Base-by-base conservation (phyloP, 106 monocot genomes). In the Xerophyta viscosa region DNA sequence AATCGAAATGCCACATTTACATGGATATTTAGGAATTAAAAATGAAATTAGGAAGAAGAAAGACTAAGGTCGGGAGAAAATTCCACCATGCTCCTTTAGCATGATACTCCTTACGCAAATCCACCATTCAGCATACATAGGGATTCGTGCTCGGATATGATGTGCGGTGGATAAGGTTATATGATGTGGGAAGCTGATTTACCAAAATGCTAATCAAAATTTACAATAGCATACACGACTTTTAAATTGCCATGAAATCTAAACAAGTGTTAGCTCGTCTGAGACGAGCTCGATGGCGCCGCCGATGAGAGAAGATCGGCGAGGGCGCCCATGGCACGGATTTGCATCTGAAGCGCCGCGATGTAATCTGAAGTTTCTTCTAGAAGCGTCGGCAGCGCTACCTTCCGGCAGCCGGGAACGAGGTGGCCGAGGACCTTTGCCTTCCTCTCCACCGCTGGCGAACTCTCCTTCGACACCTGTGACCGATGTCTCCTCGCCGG, bases 341-440 rank as follows among this genome's bases (percentile, higher is more conserved):
- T 52, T 56, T 74, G 74, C 74, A 74, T 62, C 74, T 74, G 54
- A 15, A 74, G 74, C 7, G 74, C 74, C 2, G 74, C 60, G 21
- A 74, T 62, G 61, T 74, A 74, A 31, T 74, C 74, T 6, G 74
- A 52, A 4, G 74, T 51, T 56, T 74, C 74, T n/a, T 74, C 74
- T 15, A 74, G 62, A 27, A 74, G 67, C 24, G 29, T 37, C 52
- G 74, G 50, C 20, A 62, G 41, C 10, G 53, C 22, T 8, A 67
- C 37, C 26, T 74, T 67, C 50, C 67, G 45, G 56, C 74, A 66
- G 8, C 74, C 74, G 27, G 74, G 74, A 3, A 74, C 74, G 11
- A 74, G 50, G 22, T 67, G 28, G 0, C 49, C 37, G 9, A 74
- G 61, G 20, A 62, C 62, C 55, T 41, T 56, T 11, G 27, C 41